Conservation (phyloP, 2,329 filamentous ascomycete genomes). For the Ceratocystiopsis sp. region DNA sequence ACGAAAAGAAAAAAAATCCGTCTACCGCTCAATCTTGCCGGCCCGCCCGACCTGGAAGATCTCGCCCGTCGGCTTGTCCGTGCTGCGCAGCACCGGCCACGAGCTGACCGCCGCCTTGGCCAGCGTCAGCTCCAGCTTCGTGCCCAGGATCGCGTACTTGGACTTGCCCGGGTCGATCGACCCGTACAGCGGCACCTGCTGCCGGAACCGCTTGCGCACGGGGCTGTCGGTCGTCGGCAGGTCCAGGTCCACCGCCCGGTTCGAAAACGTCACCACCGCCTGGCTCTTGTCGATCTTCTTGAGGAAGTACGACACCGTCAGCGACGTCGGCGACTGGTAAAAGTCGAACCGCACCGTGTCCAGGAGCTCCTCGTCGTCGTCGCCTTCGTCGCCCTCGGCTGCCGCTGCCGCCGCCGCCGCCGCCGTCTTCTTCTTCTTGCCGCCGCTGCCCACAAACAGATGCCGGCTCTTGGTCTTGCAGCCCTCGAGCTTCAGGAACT, state of each 20-base stretch:
- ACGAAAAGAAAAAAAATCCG: background rate
- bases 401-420: constrained; percentile 4
- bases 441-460: constrained; percentile 66
- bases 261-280: constrained; percentile 53
- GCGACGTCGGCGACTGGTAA: constrained; percentile 74
- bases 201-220: constrained; percentile 56
- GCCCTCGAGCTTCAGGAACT: constrained; percentile 91
- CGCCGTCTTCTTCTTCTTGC: constrained; percentile 33
- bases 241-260: constrained; percentile 53
- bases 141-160: constrained; percentile 66
- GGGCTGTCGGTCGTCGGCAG: constrained; percentile 65
- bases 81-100: constrained; percentile 72
- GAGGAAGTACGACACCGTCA: constrained; percentile 84
- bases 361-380: constrained; percentile 53
- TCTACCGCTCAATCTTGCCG: constrained; percentile 23
- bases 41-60: constrained; percentile 83
- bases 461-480: constrained; percentile 71
- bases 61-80: constrained; percentile 52
- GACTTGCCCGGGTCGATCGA: constrained; percentile 60
- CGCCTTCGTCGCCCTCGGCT: background rate
- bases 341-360: constrained; percentile 74
- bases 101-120: constrained; percentile 55
- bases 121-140: constrained; percentile 71
- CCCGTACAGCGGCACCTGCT: constrained; percentile 58
- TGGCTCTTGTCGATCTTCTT: constrained; percentile 87